Evolutionary conservation across 192 early-diverging fungal genomes (phyloP).

Genomic region (Irineochytrium annulatum): DNA sequence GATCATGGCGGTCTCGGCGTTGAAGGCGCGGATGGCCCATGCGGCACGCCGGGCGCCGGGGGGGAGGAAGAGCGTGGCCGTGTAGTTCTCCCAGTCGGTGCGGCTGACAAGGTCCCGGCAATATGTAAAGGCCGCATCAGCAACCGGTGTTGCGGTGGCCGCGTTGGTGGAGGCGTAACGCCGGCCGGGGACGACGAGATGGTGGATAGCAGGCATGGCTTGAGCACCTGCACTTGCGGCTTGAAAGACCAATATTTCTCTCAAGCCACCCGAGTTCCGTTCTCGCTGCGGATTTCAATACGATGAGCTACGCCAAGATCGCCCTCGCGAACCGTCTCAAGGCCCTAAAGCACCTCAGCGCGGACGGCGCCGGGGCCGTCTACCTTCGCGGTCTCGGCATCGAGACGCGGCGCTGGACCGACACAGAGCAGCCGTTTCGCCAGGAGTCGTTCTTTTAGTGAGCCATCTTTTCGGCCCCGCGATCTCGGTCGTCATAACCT

Average conservation of each 20-base stretch:
- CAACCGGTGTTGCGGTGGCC: too few species aligned
- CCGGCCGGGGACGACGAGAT: too few species aligned
- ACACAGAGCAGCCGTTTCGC: slow-evolving; percentile 76
- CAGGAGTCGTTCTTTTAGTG: slow-evolving; percentile 81
- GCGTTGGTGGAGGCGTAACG: too few species aligned
- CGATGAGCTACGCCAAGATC: slow-evolving; percentile 20
- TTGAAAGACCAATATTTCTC: too few species aligned
- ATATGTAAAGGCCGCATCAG: background rate
- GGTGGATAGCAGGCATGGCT: too few species aligned
- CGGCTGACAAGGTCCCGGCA: slow-evolving; percentile 37
- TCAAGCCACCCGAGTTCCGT: too few species aligned
- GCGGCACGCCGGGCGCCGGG: slow-evolving; percentile 56
- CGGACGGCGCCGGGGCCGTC: slow-evolving; percentile 1
- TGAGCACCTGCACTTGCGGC: too few species aligned
- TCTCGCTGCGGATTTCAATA: too few species aligned
- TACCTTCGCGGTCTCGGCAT: slow-evolving; percentile 15
- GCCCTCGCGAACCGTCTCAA: slow-evolving; percentile 25
- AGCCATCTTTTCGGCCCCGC: background rate
- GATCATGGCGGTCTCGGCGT: slow-evolving; percentile 79
- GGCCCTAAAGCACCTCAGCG: slow-evolving; percentile 20
- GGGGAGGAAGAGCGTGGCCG: slow-evolving; percentile 75
- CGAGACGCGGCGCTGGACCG: slow-evolving; percentile 46
- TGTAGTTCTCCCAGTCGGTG: slow-evolving; percentile 76
- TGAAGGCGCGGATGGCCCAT: slow-evolving; percentile 82
- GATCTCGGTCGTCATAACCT: background rate